Evolutionary conservation across 23 red algal genomes (phyloP), one percentile per base, ranked within the genome.

Genomic region (Pyropia yezoensis): DNA sequence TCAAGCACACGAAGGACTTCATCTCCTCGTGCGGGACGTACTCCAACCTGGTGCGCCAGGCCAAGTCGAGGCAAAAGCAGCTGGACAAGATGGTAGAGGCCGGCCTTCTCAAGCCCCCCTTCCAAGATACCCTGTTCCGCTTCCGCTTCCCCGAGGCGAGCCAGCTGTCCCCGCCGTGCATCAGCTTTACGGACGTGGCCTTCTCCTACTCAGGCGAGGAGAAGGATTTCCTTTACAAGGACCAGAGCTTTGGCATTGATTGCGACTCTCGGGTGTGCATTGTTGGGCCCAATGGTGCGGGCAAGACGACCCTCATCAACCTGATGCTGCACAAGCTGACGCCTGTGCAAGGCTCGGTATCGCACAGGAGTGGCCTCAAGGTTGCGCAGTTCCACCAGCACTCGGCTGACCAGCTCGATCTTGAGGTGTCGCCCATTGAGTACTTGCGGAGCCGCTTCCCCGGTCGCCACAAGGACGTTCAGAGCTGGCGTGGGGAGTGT

Each of bases 221-320:
- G 54, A 73, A 73, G 57, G 79, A 85, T 19, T 82, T 87, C 27
- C 70, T 98, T 15, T 90, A 91, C 52, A 69, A 70, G 24, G 57
- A 88, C 47, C 34, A 91, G 27, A 82, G 76, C 67, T 98, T 98
- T 82, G 87, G 94, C 25, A 71, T 98, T 68, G 83, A 90, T 75
- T 66, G 71, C 39, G 94, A 98, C 65, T 91, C 85, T 49, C 47
- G 94, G 49, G 61, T 90, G 50, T 83, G 86, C 19, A 54, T 98
- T n/a, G 86, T 98, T 18, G 94, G 94, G 23, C 86, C 86, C 1
- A 98, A 98, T 45, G 94, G 94, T 24, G 94, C 94, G 11, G 94
- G 94, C 50, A 91, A 98, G 61, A 83, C 85, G 17, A 98, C 94
- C 0, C 69, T 98, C 26, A 71, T 98, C 25, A 98, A 98, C 59